phyloP scores from a whole-genome alignment of 345 rosid genomes.

The Abelmoschus esculentus region DNA sequence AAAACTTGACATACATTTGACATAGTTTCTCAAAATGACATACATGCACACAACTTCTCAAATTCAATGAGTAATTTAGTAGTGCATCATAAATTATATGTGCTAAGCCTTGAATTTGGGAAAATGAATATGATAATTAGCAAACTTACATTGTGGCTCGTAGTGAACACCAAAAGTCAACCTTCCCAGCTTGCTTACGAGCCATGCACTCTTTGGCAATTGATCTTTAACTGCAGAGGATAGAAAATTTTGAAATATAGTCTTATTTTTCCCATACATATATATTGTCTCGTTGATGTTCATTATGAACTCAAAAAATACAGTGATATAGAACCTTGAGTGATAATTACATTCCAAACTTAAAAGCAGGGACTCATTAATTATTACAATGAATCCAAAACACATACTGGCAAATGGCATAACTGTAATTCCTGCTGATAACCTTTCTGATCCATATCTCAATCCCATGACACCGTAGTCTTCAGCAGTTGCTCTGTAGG shows the following conservation, averaged over 20 bases:
- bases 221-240: conserved; percentile 39
- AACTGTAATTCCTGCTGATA: conserved; percentile 65
- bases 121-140: conserved; percentile 6
- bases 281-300: neutral
- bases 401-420: conserved; percentile 51
- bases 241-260: neutral
- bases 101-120: neutral
- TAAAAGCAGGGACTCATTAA: neutral
- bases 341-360: neutral
- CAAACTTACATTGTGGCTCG: conserved; percentile 64
- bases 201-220: conserved; percentile 71
- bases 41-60: neutral
- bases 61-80: conserved; percentile 3
- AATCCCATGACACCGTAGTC: conserved; percentile 68
- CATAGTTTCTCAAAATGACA: neutral
- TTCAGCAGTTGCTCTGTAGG: conserved; percentile 40
- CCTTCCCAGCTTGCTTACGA: conserved; percentile 82
- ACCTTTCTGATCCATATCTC: conserved; percentile 66
- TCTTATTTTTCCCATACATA: neutral
- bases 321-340: neutral
- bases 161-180: conserved; percentile 75
- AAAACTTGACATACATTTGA: neutral
- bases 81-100: neutral
- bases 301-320: neutral
- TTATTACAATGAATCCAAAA: conserved; percentile 1